A percentile compares a stretch with the other conserved stretches of the same genome.
Conservation (phyloP, 2,329 filamentous ascomycete genomes). For the Fusarium chaquense region DNA sequence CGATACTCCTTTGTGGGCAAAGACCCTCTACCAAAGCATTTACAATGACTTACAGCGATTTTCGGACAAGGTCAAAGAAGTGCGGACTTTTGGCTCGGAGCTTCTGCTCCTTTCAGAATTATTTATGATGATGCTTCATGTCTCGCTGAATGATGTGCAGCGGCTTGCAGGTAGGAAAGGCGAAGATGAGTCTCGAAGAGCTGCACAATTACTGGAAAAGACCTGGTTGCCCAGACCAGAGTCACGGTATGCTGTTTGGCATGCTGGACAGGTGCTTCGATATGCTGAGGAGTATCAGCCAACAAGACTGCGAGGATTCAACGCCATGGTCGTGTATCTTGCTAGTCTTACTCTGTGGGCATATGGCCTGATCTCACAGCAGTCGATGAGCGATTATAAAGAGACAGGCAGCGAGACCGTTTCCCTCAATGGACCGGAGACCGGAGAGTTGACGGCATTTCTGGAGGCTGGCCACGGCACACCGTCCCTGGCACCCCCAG, state of each 20-base stretch:
- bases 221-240: slow-evolving; percentile 33
- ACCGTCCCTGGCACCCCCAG: slow-evolving; percentile 31
- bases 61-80: slow-evolving; percentile 30
- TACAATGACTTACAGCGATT: slow-evolving; percentile 37
- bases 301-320: slow-evolving; percentile 39
- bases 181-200: slow-evolving; percentile 39
- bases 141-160: slow-evolving; percentile 42
- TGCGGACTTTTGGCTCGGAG: slow-evolving; percentile 18
- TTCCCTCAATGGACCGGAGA: slow-evolving; percentile 38
- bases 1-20: slow-evolving; percentile 36
- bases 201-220: slow-evolving; percentile 30
- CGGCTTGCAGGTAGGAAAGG: slow-evolving; percentile 38
- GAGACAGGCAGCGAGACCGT: slow-evolving; percentile 24
- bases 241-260: slow-evolving; percentile 43
- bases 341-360: slow-evolving; percentile 43
- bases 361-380: slow-evolving; percentile 32
- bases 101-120: slow-evolving; percentile 41
- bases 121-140: slow-evolving; percentile 46
- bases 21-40: slow-evolving; percentile 41
- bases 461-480: slow-evolving; percentile 37
- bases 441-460: slow-evolving; percentile 28
- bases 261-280: slow-evolving; percentile 44
- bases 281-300: slow-evolving; percentile 37
- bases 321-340: slow-evolving; percentile 44
- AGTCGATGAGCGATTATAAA: slow-evolving; percentile 13